phyloP scores from a whole-genome alignment of 2,329 filamentous ascomycete species.

The Fusarium irregulare region DNA sequence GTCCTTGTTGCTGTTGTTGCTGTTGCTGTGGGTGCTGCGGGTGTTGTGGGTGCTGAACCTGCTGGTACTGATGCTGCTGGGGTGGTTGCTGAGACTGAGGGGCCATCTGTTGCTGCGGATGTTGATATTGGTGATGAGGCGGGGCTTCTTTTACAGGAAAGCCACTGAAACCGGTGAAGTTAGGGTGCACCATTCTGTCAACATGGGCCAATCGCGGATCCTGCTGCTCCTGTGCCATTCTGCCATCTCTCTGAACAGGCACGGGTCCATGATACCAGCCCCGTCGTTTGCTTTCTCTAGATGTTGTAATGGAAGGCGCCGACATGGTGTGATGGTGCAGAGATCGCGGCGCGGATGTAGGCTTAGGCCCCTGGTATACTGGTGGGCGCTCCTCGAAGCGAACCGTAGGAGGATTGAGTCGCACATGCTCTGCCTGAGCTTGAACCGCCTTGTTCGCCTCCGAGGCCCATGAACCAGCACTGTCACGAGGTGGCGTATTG shows the following conservation, averaged over 20 bases:
- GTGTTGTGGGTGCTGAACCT: constrained; percentile 24
- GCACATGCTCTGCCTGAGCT: constrained; percentile 64
- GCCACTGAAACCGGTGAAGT: constrained; percentile 63
- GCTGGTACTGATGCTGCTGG: constrained; percentile 30
- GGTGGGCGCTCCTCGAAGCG: constrained; percentile 64
- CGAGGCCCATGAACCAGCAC: constrained; percentile 66
- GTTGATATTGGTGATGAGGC: constrained; percentile 44
- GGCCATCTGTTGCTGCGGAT: constrained; percentile 9
- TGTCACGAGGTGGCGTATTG: constrained; percentile 62
- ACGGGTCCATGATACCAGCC: constrained; percentile 76
- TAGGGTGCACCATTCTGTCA: constrained; percentile 69
- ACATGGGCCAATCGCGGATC: constrained; percentile 58
- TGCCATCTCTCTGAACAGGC: constrained; percentile 53
- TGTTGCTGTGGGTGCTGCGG: constrained; percentile 32
- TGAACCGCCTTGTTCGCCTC: constrained; percentile 67
- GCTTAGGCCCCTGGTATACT: constrained; percentile 48
- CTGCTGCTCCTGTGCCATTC: constrained; percentile 41
- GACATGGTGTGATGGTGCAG: constrained; percentile 70
- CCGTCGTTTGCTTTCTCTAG: constrained; percentile 72
- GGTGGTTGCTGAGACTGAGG: constrained; percentile 33
- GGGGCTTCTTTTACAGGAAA: constrained; percentile 57
- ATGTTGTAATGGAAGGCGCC: constrained; percentile 65
- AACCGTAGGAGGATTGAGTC: constrained; percentile 60
- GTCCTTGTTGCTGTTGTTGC: constrained; percentile 47
- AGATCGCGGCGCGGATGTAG: constrained; percentile 47